Base-by-base conservation (phyloP, 495 filamentous ascomycete genomes). In the Parmelia sp. region DNA sequence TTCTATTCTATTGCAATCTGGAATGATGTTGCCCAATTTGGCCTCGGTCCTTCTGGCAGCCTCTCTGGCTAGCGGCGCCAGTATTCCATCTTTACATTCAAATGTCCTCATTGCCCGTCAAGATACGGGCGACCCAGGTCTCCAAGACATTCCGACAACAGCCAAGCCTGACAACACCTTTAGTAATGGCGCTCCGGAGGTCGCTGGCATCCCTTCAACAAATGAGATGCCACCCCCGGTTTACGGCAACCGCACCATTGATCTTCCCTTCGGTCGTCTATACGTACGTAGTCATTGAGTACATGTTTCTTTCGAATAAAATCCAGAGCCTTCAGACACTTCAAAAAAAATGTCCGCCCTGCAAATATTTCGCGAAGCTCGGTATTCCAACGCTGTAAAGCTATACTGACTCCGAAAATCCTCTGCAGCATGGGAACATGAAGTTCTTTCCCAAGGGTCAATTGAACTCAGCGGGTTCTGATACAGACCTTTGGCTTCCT, bases 261-360 rank as follows among this genome's bases (percentile, higher is more conserved):
- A 71, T 31, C 40, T 71, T 15, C 69, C 69, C 19, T 71, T 71
- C 23, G 66, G 67, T 42, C 69, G 69, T 53, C 69, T 71, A 27
- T 67, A 66, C 39, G 49, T 53, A 53, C 27, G 49, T 53, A 17
- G 6, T 31, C 25, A 17, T 4, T 14, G 25, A 19, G 14, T 14
- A 5, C 45, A 47, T 27, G 1, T n/a, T 51, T 12, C 44, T 47
- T 27, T 51, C 11, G 3, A 51, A 14, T 23, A 10, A 27, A 2
- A 29, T 27, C 23, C 27, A 14, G n/a, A 11, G n/a, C 25, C 23
- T 51, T 27, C 6, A 27, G 45, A 51, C 7, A n/a, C 23, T 1
- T 5, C 9, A 10, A 11, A 51, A 27, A 11, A 11, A 25, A 12
- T 27, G 0, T 51, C 9, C 15, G 15, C 23, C 27, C 45, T 12